phyloP scores from a whole-genome alignment of 208 protist genomes.

The Naegleria gruberi region DNA sequence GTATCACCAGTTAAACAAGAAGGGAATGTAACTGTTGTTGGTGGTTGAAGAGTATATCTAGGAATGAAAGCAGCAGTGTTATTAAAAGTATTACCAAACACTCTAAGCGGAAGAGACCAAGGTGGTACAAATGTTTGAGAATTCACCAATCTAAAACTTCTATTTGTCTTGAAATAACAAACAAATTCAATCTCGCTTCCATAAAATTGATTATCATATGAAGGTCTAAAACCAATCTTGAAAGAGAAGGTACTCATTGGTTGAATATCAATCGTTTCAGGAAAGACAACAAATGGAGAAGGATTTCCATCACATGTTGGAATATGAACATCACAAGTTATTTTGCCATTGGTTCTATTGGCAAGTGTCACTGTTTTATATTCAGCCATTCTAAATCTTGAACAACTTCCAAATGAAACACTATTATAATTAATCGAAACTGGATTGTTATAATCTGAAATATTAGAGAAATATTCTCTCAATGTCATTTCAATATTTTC shows the following conservation, averaged over 20 bases:
- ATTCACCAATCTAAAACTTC: background rate
- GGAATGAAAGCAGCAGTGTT: background rate
- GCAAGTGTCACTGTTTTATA: background rate
- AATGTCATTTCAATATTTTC: background rate
- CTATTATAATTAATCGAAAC: background rate
- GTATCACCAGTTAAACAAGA: background rate
- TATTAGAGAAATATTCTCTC: background rate
- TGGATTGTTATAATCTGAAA: background rate
- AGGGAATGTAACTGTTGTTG: background rate
- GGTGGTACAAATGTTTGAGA: background rate
- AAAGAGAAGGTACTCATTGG: background rate
- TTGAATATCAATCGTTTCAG: background rate
- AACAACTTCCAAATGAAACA: background rate
- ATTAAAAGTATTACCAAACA: background rate
- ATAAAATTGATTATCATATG: background rate
- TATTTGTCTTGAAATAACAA: constrained; percentile 3
- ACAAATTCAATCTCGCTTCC: background rate
- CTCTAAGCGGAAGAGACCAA: background rate
- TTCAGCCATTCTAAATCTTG: background rate
- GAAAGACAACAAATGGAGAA: background rate
- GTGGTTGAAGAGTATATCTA: background rate
- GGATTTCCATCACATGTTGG: background rate
- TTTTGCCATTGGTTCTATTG: background rate
- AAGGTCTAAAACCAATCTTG: background rate
- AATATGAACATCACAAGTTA: background rate